phyloP scores from a whole-genome alignment of 345 rosid species.

The Populus ilicifolia region DNA sequence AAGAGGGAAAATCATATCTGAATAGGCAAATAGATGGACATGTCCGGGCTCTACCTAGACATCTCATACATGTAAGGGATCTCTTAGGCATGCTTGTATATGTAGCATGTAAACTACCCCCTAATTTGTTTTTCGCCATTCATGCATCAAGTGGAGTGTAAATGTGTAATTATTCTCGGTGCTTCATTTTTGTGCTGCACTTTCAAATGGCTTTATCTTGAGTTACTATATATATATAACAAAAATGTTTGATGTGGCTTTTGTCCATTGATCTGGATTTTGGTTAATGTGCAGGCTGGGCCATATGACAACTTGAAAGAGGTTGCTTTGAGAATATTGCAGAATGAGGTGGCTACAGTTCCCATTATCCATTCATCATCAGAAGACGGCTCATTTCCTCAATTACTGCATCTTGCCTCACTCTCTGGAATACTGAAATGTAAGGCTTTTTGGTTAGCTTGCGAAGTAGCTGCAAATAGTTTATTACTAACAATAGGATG shows the following conservation, averaged over 20 bases:
- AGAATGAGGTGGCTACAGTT: conserved; percentile 23
- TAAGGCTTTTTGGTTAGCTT: conserved; percentile 14
- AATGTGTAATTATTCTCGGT: background rate
- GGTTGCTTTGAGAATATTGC: conserved; percentile 31
- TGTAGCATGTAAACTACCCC: background rate
- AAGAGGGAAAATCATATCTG: conserved; percentile 32
- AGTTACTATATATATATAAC: background rate
- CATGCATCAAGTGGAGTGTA: background rate
- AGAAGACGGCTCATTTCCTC: conserved; percentile 34
- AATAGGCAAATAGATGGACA: conserved; percentile 26
- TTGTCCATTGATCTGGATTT: background rate
- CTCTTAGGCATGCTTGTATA: background rate
- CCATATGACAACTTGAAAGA: conserved; percentile 33
- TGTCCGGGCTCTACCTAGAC: conserved; percentile 16
- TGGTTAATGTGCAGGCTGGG: conserved; percentile 22
- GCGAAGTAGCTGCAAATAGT: background rate
- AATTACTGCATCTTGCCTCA: conserved; percentile 32
- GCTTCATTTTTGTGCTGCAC: background rate
- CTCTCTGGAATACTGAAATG: conserved; percentile 31
- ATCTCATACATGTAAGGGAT: conserved; percentile 25
- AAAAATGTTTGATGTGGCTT: background rate
- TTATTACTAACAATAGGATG: conserved; percentile 10
- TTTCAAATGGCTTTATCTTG: background rate
- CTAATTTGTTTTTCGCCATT: background rate
- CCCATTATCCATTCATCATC: conserved; percentile 29